Evolutionary conservation across 2,329 filamentous ascomycete species (phyloP).

Genomic region (Trichoderma brevicompactum): DNA sequence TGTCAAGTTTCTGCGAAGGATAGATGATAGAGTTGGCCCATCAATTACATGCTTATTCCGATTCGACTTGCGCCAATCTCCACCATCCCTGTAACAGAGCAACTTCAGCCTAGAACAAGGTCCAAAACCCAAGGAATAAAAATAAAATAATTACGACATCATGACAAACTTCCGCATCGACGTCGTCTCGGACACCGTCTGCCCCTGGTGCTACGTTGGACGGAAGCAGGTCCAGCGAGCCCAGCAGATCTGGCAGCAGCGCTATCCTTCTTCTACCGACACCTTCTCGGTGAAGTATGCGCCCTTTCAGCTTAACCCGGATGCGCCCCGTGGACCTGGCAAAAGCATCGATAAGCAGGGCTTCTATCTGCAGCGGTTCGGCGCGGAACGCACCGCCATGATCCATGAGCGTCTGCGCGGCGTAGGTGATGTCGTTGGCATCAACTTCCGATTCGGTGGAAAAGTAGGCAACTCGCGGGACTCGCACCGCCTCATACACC

Average conservation of each 20-base stretch:
- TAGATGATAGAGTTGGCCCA: not conserved
- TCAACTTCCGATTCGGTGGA: conserved; percentile 57
- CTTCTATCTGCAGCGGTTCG: conserved; percentile 58
- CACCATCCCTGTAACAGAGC: too few species aligned
- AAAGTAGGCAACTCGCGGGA: conserved; percentile 51
- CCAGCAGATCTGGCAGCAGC: conserved; percentile 47
- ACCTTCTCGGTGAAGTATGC: conserved; percentile 57
- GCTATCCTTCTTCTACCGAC: conserved; percentile 52
- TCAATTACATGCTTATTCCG: too few species aligned
- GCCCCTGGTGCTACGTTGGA: conserved; percentile 58
- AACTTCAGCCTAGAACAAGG: too few species aligned
- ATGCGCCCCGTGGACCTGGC: conserved; percentile 39
- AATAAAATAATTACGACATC: not conserved
- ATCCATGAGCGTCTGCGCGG: conserved; percentile 39
- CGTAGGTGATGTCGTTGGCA: conserved; percentile 44
- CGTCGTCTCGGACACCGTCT: conserved; percentile 56
- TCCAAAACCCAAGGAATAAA: not conserved
- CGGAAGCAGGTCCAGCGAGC: conserved; percentile 52
- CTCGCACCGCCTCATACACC: conserved; percentile 53
- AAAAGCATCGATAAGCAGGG: conserved; percentile 44
- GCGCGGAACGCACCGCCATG: conserved; percentile 59
- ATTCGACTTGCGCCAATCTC: too few species aligned
- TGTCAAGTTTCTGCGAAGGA: not conserved
- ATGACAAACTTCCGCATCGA: conserved; percentile 64
- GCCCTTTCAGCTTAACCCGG: conserved; percentile 51